These are phyloP conservation scores for Dactylellina haptotyla DNA, from an alignment of 2,329 filamentous ascomycete genomes.

Conservation along the genomic window DNA sequence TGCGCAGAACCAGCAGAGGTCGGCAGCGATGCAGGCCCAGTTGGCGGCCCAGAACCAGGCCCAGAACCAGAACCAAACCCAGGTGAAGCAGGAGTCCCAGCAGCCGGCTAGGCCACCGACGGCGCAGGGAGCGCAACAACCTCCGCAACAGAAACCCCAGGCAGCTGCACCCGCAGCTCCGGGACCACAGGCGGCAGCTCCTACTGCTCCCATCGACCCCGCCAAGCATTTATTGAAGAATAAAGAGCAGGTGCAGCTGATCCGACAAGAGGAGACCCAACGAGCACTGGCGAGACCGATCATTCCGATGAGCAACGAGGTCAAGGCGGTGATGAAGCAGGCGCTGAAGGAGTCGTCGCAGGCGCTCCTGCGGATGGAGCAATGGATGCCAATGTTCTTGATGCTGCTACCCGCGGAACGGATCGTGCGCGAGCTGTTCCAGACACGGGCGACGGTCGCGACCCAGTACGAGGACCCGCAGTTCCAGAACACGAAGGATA, in stretches of 20 bases:
- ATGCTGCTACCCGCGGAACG: constrained; percentile 35
- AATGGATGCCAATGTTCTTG: constrained; percentile 51
- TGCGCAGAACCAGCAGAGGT: constrained; percentile 27
- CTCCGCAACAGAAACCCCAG: background rate
- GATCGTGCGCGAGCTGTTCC: constrained; percentile 38
- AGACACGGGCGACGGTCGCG: constrained; percentile 32
- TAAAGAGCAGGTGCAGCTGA: constrained; percentile 41
- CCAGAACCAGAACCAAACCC: constrained; percentile 24
- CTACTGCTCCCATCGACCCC: constrained; percentile 28
- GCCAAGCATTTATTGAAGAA: constrained; percentile 38
- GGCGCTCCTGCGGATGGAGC: constrained; percentile 34
- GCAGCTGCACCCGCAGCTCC: constrained; percentile 2
- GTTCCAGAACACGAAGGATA: constrained; percentile 41
- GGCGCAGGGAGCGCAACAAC: constrained; percentile 11
- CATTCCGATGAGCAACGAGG: constrained; percentile 46
- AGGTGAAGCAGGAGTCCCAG: constrained; percentile 14
- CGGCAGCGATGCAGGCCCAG: constrained; percentile 8
- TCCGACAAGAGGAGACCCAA: constrained; percentile 42
- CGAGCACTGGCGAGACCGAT: constrained; percentile 32
- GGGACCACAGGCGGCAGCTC: constrained; percentile 11
- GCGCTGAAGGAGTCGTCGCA: constrained; percentile 29
- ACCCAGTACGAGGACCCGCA: constrained; percentile 45
- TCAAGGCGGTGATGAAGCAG: constrained; percentile 34
- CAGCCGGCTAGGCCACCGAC: constrained; percentile 17
- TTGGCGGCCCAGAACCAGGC: background rate